Conservation (phyloP, 805 yeast species). For the Metschnikowia orientalis region DNA sequence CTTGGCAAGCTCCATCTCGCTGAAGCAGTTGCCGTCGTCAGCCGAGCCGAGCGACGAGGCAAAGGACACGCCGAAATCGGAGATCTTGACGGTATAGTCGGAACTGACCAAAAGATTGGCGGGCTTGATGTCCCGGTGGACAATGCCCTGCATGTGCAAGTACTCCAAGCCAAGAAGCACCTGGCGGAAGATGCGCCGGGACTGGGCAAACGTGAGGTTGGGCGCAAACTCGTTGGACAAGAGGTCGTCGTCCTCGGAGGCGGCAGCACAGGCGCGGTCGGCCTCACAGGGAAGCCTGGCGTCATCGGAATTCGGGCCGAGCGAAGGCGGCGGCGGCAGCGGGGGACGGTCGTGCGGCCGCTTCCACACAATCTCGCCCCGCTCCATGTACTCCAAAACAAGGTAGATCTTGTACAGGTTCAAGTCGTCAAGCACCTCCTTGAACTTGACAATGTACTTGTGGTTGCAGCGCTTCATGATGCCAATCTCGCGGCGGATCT, state of each 20-base stretch:
- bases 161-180: slow-evolving; percentile 86
- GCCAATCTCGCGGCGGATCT: slow-evolving; percentile 40
- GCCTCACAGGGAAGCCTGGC: slow-evolving; percentile 3
- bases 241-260: slow-evolving; percentile 21
- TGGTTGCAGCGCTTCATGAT: slow-evolving; percentile 46
- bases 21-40: slow-evolving; percentile 40
- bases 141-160: slow-evolving; percentile 82
- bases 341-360: slow-evolving; percentile 14
- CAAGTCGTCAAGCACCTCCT: slow-evolving; percentile 78
- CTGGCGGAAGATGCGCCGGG: slow-evolving; percentile 73
- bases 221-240: slow-evolving; percentile 41
- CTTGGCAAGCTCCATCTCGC: slow-evolving; percentile 81
- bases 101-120: slow-evolving; percentile 75
- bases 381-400: slow-evolving; percentile 83
- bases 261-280: slow-evolving; percentile 5
- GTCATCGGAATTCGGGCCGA: slow-evolving; percentile 6
- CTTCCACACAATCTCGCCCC: slow-evolving; percentile 88
- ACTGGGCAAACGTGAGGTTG: slow-evolving; percentile 58
- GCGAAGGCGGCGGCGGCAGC: slow-evolving; percentile 4
- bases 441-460: slow-evolving; percentile 37
- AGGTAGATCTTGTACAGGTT: slow-evolving; percentile 80
- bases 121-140: slow-evolving; percentile 94
- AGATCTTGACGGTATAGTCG: slow-evolving; percentile 76
- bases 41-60: slow-evolving; percentile 45
- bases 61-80: slow-evolving; percentile 96